phyloP scores from a whole-genome alignment of 495 filamentous ascomycete species.

The Xylaria scruposa region DNA sequence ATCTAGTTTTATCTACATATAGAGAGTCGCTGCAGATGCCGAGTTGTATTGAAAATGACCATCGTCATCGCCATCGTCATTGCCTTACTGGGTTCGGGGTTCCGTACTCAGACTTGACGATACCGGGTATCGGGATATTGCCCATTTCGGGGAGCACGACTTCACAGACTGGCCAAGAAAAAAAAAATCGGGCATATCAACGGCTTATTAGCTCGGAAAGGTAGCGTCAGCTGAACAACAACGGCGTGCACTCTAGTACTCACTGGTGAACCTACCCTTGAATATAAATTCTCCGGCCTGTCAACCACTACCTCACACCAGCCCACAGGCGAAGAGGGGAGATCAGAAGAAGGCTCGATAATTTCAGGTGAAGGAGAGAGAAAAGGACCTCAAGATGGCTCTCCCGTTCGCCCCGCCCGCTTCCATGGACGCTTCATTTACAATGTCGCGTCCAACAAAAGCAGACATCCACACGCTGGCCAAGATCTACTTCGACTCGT shows the following conservation, averaged over 20 bases:
- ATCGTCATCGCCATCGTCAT: background rate
- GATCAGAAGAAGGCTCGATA: background rate
- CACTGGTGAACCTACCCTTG: background rate
- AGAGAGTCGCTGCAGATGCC: background rate
- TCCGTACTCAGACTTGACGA: background rate
- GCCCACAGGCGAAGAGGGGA: background rate
- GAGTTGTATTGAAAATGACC: background rate
- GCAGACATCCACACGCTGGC: slow-evolving; percentile 31
- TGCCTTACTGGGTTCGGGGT: background rate
- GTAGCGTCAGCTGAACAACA: background rate
- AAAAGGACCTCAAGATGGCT: slow-evolving; percentile 16
- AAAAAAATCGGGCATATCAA: background rate
- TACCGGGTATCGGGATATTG: slow-evolving; percentile 8
- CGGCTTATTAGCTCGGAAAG: background rate
- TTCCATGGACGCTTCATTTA: slow-evolving; percentile 28
- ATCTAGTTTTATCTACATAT: background rate
- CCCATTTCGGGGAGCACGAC: background rate
- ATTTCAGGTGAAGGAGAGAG: background rate
- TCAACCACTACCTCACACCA: background rate
- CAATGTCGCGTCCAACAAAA: slow-evolving; percentile 29
- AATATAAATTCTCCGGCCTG: background rate
- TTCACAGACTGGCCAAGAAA: background rate
- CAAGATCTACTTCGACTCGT: slow-evolving; percentile 34
- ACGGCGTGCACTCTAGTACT: background rate
- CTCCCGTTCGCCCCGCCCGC: slow-evolving; percentile 18